Conservation (phyloP, 1,284 basidiomycete species). For the Cryptococcus floricola region DNA sequence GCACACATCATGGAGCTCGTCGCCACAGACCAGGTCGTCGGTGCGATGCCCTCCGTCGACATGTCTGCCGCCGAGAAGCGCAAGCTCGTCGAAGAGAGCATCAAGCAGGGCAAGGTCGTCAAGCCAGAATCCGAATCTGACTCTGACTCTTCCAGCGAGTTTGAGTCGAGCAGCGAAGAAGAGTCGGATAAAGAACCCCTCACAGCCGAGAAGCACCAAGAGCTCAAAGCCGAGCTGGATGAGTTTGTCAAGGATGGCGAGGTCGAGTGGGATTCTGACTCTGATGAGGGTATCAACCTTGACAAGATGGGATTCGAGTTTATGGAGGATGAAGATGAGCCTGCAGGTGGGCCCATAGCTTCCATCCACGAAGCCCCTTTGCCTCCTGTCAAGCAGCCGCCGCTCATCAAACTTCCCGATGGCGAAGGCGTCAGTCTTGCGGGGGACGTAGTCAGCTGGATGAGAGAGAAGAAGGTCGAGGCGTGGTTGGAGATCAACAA, state of each 20-base stretch:
- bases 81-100: constrained; percentile 30
- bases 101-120: constrained; percentile 10
- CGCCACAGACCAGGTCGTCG: constrained; percentile 36
- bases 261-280: constrained; percentile 7
- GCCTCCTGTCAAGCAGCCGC: constrained; percentile 40
- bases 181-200: constrained; percentile 26
- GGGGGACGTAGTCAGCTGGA: constrained; percentile 50
- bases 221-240: constrained; percentile 27
- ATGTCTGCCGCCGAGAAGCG: constrained; percentile 39
- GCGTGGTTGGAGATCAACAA: constrained; percentile 31
- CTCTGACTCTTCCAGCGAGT: constrained; percentile 28
- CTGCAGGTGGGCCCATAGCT: constrained; percentile 28
- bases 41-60: constrained; percentile 28
- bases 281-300: constrained; percentile 12
- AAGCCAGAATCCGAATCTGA: background rate
- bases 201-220: constrained; percentile 23
- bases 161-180: constrained; percentile 28
- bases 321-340: constrained; percentile 22
- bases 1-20: constrained; percentile 44
- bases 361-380: constrained; percentile 48
- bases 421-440: constrained; percentile 40
- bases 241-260: constrained; percentile 10
- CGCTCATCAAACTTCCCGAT: constrained; percentile 38
- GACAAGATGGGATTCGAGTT: constrained; percentile 10
- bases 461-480: constrained; percentile 40